Base-by-base conservation (phyloP, 1,284 basidiomycete genomes). In the Xerocomus minutiporus region DNA sequence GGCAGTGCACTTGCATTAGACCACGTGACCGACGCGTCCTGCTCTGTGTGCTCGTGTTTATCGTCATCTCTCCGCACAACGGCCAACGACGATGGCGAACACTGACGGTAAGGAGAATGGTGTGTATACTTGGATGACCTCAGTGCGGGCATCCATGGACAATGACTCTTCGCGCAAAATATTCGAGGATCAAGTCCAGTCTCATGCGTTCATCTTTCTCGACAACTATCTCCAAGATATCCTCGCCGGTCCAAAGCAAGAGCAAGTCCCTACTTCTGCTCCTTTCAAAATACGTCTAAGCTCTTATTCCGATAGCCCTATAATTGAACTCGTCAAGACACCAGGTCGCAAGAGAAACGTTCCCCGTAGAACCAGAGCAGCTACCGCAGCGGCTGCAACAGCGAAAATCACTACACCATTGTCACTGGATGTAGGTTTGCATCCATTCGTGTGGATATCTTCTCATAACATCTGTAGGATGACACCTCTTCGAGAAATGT, bases 301-400 rank as follows among this genome's bases (percentile, higher is more conserved):
- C 48, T 57, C 45, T 53, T 7, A 8, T 4, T 32, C 25, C 1
- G 51, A 6, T 58, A 91, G 88, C 51, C 77, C 81, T 12, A 76
- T 91, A 12, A 83, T 88, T 50, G 87, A 91, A 51, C 76, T 91
- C n/a, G 80, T 91, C 7, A 91, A 91, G 71, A 91, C 89, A 2
- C 88, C 88, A 26, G 83, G 84, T 34, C 79, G 87, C 35, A 88
- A 80, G 69, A 85, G 78, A 69, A 75, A 74, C 48, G 68, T 75
- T 12, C 71, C 73, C 5, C 79, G 75, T 61, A 80, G 77, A 57
- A 74, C 78, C 20, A 79, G 81, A 54, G 65, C 71, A 28, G 71
- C 68, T 23, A 45, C 66, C n/a, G 62, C 69, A 35, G 68, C 74
- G 1, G 63, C 74, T 5, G 77, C 78, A 11, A 82, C 79, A 60